Conservation (phyloP, 169 alveolate species). For the Eimeria sp. region DNA sequence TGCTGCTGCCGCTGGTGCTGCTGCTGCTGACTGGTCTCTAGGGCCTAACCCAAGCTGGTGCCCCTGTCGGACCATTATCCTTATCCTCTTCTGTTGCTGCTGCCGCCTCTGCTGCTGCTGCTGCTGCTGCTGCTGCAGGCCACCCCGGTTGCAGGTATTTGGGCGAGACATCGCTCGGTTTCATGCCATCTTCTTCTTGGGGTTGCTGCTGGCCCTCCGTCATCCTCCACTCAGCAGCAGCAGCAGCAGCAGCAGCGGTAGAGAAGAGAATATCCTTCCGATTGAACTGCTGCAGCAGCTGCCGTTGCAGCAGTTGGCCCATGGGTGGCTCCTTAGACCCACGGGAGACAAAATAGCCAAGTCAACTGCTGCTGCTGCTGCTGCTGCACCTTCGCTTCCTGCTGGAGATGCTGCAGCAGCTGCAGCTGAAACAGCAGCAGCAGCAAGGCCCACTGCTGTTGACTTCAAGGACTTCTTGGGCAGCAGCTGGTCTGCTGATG, state of each 20-base stretch:
- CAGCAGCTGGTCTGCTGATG: conserved; percentile 17
- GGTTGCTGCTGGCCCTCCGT: conserved; percentile 17
- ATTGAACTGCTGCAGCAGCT: conserved; percentile 25
- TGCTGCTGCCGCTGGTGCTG: not conserved
- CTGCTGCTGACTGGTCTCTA: not conserved
- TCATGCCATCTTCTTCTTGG: conserved; percentile 27
- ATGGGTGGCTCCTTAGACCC: conserved; percentile 51
- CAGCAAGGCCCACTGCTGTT: not conserved
- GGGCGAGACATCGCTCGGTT: conserved; percentile 29
- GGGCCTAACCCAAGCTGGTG: not conserved
- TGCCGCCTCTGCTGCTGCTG: not conserved
- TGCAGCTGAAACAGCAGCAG: not conserved
- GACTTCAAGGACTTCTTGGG: conserved; percentile 3
- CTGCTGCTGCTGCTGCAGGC: conserved; percentile 42
- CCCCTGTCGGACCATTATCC: not conserved
- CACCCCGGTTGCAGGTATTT: conserved; percentile 20
- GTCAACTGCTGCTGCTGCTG: conserved; percentile 40
- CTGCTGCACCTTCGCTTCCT: not conserved
- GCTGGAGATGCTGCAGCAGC: not conserved
- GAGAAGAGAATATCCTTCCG: not conserved
- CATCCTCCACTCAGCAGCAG: conserved; percentile 32
- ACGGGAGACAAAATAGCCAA: conserved; percentile 12
- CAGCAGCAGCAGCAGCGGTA: not conserved
- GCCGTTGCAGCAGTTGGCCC: conserved; percentile 33
- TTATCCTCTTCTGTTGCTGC: not conserved